Evolutionary conservation across 2,329 filamentous ascomycete genomes (phyloP).

Genomic region (Bipolaris victoriae): DNA sequence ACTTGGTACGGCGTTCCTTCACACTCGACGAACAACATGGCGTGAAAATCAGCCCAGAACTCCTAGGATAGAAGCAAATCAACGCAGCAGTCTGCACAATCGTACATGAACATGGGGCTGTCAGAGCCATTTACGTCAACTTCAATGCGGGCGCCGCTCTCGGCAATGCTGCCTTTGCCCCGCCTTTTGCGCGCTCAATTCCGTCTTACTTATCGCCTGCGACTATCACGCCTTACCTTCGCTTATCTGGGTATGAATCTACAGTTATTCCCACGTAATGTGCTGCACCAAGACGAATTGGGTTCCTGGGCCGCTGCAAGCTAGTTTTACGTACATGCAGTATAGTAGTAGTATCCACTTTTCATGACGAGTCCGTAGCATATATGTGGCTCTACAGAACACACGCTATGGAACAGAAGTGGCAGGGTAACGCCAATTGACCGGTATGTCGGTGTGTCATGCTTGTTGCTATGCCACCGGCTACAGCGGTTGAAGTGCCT

Average conservation of each 20-base stretch:
- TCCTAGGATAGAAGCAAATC: neutral
- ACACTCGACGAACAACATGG: slow-evolving; percentile 51
- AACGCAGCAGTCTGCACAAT: neutral
- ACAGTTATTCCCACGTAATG: neutral
- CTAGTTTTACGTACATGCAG: neutral
- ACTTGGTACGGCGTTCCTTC: slow-evolving; percentile 54
- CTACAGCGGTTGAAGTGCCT: neutral
- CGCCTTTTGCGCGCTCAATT: slow-evolving; percentile 25
- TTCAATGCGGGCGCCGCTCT: neutral
- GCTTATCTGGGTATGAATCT: neutral
- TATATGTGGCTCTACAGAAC: neutral
- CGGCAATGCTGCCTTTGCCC: slow-evolving; percentile 16
- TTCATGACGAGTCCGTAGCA: neutral
- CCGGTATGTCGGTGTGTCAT: neutral
- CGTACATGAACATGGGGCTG: neutral
- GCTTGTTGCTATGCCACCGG: neutral
- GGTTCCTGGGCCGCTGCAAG: slow-evolving; percentile 5
- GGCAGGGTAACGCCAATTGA: neutral
- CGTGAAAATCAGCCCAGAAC: slow-evolving; percentile 1
- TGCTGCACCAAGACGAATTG: neutral
- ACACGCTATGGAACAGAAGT: neutral
- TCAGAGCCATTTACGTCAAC: neutral
- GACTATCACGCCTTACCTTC: slow-evolving; percentile 6
- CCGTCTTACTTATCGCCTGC: slow-evolving; percentile 20
- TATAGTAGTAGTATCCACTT: slow-evolving; percentile 2